Evolutionary conservation across 805 yeast genomes (phyloP).

Genomic region (Yarrowia divulgata): DNA sequence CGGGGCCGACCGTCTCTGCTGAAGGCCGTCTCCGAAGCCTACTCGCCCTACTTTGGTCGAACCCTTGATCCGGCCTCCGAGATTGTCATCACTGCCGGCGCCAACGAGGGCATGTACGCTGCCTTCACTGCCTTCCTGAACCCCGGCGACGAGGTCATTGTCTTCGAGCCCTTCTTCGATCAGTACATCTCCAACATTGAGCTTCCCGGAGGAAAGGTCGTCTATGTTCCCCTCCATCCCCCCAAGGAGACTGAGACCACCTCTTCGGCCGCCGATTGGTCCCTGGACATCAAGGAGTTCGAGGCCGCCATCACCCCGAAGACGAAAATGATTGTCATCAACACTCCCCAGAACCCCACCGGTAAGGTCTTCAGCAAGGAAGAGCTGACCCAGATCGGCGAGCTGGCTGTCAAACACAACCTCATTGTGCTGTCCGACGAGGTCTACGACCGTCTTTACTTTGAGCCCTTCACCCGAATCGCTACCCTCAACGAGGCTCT

Average conservation of each 20-base stretch:
- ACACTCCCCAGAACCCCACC: slow-evolving; percentile 96
- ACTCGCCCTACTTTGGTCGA: slow-evolving; percentile 70
- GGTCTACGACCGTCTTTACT: slow-evolving; percentile 91
- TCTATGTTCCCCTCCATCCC: slow-evolving; percentile 83
- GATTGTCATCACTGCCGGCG: slow-evolving; percentile 90
- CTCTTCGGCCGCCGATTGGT: slow-evolving; percentile 88
- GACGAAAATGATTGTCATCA: slow-evolving; percentile 86
- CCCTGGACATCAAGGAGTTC: slow-evolving; percentile 77
- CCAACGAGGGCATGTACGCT: slow-evolving; percentile 92
- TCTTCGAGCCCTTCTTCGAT: slow-evolving; percentile 95
- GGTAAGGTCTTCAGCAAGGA: slow-evolving; percentile 85
- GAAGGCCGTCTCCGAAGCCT: slow-evolving; percentile 71
- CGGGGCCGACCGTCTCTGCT: slow-evolving; percentile 82
- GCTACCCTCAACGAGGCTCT: slow-evolving; percentile 84
- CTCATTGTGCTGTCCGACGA: slow-evolving; percentile 87
- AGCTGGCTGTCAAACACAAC: slow-evolving; percentile 84
- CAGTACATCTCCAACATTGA: slow-evolving; percentile 95
- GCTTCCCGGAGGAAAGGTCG: slow-evolving; percentile 90
- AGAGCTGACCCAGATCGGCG: slow-evolving; percentile 78
- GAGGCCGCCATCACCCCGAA: slow-evolving; percentile 71
- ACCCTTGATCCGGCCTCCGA: slow-evolving; percentile 62
- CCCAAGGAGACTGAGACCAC: slow-evolving; percentile 72
- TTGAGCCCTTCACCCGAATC: slow-evolving; percentile 77
- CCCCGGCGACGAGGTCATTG: slow-evolving; percentile 93
- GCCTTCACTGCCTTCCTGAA: slow-evolving; percentile 83